Conservation (phyloP, 2,329 filamentous ascomycete species). For the Pseudogymnoascus sp. region DNA sequence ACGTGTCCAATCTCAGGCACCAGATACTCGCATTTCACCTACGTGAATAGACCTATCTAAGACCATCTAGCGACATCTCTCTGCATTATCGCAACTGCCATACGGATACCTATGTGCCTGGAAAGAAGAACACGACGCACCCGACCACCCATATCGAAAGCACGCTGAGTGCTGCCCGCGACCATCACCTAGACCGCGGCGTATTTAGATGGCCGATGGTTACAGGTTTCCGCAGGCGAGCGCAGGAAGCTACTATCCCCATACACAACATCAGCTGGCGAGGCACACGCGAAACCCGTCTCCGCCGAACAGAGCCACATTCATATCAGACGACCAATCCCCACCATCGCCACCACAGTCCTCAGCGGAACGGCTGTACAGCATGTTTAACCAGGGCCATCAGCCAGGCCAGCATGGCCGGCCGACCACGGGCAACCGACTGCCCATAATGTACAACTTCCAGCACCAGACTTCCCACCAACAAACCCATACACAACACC, state of each 20-base stretch:
- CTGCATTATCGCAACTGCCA: neutral
- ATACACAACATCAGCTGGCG: constrained; percentile 33
- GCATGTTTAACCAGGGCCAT: constrained; percentile 67
- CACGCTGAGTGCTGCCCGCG: constrained; percentile 6
- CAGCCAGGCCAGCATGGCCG: constrained; percentile 69
- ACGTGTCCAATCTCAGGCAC: neutral
- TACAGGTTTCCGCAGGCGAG: constrained; percentile 55
- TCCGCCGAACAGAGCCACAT: constrained; percentile 32
- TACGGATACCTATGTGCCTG: constrained; percentile 7
- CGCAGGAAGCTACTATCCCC: constrained; percentile 52
- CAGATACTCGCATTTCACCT: neutral
- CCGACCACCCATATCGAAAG: constrained; percentile 1
- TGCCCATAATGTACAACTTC: constrained; percentile 64
- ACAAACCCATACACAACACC: constrained; percentile 55
- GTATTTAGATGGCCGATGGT: constrained; percentile 63
- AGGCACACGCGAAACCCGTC: constrained; percentile 39
- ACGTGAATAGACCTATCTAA: neutral
- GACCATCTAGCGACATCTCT: neutral
- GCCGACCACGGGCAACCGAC: constrained; percentile 41
- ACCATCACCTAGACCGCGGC: constrained; percentile 22
- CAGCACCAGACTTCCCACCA: constrained; percentile 47
- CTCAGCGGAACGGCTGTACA: constrained; percentile 28
- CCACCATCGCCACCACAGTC: constrained; percentile 49
- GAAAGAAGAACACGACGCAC: constrained; percentile 6
- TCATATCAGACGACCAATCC: constrained; percentile 2